A percentile compares a stretch with the other conserved stretches of the same genome.
phyloP scores from a whole-genome alignment of 2,329 filamentous ascomycete species.

The Xylariales sp. region DNA sequence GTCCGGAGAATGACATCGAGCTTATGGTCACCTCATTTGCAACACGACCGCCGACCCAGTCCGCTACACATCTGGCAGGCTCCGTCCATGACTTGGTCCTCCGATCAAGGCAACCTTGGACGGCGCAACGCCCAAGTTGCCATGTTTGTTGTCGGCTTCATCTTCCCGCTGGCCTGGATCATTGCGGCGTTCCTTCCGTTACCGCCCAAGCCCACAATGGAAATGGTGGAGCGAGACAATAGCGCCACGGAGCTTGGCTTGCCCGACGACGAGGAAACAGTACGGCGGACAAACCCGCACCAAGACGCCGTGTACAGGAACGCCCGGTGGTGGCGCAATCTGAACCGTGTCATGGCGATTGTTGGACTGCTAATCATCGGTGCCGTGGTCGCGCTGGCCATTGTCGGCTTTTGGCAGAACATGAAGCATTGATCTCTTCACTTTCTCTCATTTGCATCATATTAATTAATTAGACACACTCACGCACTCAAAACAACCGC shows the following conservation, averaged over 20 bases:
- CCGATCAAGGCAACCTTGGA: conserved; percentile 56
- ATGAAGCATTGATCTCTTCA: no score
- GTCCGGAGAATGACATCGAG: conserved; percentile 50
- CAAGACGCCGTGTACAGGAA: conserved; percentile 46
- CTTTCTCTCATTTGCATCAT: no score
- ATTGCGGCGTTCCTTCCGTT: conserved; percentile 71
- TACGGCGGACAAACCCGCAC: conserved; percentile 27
- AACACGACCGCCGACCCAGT: conserved; percentile 55
- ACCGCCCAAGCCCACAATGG: conserved; percentile 50
- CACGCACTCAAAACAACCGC: no score
- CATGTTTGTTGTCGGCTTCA: conserved; percentile 71
- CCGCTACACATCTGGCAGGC: conserved; percentile 67
- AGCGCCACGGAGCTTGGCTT: conserved; percentile 35
- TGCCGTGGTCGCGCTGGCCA: conserved; percentile 44
- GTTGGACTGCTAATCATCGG: conserved; percentile 51
- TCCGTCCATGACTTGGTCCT: conserved; percentile 63
- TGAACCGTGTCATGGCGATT: conserved; percentile 56
- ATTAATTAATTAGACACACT: no score
- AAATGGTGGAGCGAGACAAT: conserved; percentile 44
- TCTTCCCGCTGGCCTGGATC: conserved; percentile 80
- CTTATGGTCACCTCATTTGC: conserved; percentile 71
- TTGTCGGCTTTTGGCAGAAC: conserved; percentile 46
- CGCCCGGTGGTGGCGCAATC: conserved; percentile 55
- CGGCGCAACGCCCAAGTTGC: conserved; percentile 70
- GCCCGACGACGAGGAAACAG: conserved; percentile 22